Evolutionary conservation across 148 eudicot species (phyloP), one percentile per base, ranked within the genome.

Genomic region (Talinum fruticosum): DNA sequence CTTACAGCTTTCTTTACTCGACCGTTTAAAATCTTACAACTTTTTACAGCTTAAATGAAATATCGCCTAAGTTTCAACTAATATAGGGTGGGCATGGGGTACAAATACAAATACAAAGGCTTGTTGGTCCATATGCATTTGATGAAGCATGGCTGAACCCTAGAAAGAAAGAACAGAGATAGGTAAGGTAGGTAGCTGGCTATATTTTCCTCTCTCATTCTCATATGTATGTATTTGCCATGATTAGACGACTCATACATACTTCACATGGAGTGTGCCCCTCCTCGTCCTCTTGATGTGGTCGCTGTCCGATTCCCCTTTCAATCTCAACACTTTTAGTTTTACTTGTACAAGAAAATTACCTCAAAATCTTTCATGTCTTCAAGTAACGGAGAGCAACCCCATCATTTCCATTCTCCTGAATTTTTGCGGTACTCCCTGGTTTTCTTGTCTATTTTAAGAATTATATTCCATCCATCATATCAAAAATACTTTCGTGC

Each of bases 391-490:
- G 8, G 34, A 75, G 66, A 62, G 74, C 35, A 74, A 57, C 28
- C 73, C 73, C 34, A 32, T 72, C 8, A 30, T 12, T 24, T 73
- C 1, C 18, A 18, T 21, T 72, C 64, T 65, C 71, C 65, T 72
- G 49, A 72, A 62, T 16, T 71, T 41, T 62, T 29, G 44, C 32
- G 36, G 35, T 62, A 54, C 32, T 33, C n/a, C 36, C 47, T 53
- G 66, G 81, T 73, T 66, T 65, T 44, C 29, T 73, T 51, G 66
- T 79, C n/a, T 69, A 65, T 36, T 65, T 66, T 73, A 35, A 45
- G 76, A 19, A 59, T 23, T 59, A n/a, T 23, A 29, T 0, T 59
- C 5, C 2, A 59, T n/a, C 6, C 13, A 2, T 4, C n/a, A 19
- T 18, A 2, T 13, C 15, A 15, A 47, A 47, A 10, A 47, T 15